These are phyloP conservation scores for Didymella lethalis DNA, from an alignment of 2,329 filamentous ascomycete genomes.

Conservation along the genomic window DNA sequence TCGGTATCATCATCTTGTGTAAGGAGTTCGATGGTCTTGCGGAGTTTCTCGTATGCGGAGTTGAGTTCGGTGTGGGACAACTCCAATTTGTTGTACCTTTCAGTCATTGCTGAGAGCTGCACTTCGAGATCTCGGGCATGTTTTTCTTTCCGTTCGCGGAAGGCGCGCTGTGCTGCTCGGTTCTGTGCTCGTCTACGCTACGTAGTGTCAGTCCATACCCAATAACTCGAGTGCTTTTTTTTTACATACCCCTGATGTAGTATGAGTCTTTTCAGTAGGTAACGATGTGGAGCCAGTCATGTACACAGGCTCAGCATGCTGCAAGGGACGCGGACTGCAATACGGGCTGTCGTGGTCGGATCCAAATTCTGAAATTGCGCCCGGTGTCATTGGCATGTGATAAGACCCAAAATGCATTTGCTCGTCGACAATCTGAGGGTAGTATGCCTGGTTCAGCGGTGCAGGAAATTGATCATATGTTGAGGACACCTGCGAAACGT, in stretches of 20 bases:
- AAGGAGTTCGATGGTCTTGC: constrained; percentile 51
- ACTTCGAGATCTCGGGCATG: constrained; percentile 69
- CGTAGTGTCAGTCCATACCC: constrained; percentile 18
- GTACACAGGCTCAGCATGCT: constrained; percentile 38
- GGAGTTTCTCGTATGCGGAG: constrained; percentile 51
- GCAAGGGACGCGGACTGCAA: constrained; percentile 47
- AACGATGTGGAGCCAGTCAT: constrained; percentile 27
- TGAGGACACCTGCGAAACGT: constrained; percentile 41
- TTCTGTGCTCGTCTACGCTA: constrained; percentile 68
- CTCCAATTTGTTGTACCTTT: constrained; percentile 64
- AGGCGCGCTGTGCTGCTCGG: constrained; percentile 67
- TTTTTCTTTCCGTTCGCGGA: constrained; percentile 70
- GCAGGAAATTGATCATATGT: constrained; percentile 49
- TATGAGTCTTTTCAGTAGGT: constrained; percentile 45
- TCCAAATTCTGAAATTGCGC: constrained; percentile 43
- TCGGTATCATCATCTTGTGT: constrained; percentile 47
- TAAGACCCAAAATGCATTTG: constrained; percentile 45
- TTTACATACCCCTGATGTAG: constrained; percentile 49
- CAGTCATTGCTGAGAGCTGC: constrained; percentile 62
- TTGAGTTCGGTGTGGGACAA: constrained; percentile 59
- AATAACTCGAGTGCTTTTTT: no score
- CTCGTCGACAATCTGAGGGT: constrained; percentile 46
- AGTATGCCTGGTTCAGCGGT: constrained; percentile 44
- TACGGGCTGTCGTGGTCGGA: constrained; percentile 52
- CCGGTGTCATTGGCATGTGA: constrained; percentile 49